These are phyloP conservation scores for Trichoderma asperellum DNA, from an alignment of 2,329 filamentous ascomycete genomes.

Conservation along the genomic window DNA sequence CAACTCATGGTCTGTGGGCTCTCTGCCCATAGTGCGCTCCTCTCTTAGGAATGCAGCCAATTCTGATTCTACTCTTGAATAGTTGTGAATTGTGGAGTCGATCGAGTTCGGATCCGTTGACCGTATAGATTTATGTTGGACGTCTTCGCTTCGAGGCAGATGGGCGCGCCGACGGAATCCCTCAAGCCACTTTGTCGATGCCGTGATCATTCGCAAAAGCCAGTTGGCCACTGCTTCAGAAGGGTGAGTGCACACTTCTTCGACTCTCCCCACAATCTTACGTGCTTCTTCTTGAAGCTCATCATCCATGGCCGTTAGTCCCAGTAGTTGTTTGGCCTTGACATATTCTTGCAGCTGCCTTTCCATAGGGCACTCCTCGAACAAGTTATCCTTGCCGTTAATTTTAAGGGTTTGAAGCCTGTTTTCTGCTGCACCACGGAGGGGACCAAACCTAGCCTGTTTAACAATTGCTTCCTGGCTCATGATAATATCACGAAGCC, in stretches of 20 bases:
- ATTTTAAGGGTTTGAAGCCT: conserved; percentile 55
- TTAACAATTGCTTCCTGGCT: conserved; percentile 48
- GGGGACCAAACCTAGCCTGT: conserved; percentile 53
- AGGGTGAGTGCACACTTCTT: conserved; percentile 54
- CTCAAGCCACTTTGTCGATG: conserved; percentile 58
- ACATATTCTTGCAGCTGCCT: conserved; percentile 59
- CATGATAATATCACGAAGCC: conserved; percentile 64
- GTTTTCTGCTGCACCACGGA: conserved; percentile 52
- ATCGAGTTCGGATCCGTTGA: conserved; percentile 59
- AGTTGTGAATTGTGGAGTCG: conserved; percentile 64
- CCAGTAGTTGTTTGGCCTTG: conserved; percentile 54
- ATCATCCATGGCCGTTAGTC: conserved; percentile 62
- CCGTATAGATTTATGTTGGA: conserved; percentile 52
- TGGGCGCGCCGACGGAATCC: conserved; percentile 60
- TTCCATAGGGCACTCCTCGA: conserved; percentile 61
- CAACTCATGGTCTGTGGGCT: conserved; percentile 58
- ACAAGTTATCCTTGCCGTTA: conserved; percentile 62
- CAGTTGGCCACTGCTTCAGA: conserved; percentile 59
- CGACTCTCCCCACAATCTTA: conserved; percentile 60
- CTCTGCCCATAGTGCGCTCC: conserved; percentile 50
- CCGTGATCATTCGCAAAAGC: conserved; percentile 56
- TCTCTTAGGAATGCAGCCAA: conserved; percentile 56
- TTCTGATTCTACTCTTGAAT: conserved; percentile 59
- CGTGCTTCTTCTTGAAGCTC: conserved; percentile 65
- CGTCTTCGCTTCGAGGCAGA: conserved; percentile 60